Percentiles rank a stretch among this genome's conserved stretches.
Evolutionary conservation across 2,329 filamentous ascomycete species (phyloP).

Genomic region (Ceratocystis eucalypticola): DNA sequence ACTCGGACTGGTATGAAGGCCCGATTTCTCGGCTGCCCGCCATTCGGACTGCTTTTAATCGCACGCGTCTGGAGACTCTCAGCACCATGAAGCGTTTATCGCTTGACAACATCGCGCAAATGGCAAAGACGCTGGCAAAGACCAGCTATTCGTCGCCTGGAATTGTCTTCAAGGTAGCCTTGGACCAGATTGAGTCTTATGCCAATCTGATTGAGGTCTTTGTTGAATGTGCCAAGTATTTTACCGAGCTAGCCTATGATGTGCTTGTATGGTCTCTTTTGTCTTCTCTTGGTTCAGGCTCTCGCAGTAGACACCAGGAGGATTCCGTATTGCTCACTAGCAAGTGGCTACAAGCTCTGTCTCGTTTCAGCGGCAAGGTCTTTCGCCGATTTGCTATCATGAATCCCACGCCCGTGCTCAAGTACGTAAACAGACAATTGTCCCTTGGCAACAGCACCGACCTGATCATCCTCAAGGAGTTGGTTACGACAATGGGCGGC

Average conservation of each 20-base stretch:
- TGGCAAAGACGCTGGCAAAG: constrained; percentile 81
- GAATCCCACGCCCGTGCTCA: constrained; percentile 70
- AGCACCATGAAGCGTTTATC: constrained; percentile 81
- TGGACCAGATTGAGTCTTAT: constrained; percentile 86
- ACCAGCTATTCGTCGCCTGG: constrained; percentile 85
- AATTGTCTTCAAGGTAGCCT: constrained; percentile 76
- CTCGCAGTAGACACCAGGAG: constrained; percentile 48
- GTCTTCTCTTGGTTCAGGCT: constrained; percentile 51
- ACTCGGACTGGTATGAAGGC: constrained; percentile 83
- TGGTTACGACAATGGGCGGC: constrained; percentile 86
- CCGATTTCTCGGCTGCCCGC: constrained; percentile 62
- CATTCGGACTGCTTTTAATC: constrained; percentile 64
- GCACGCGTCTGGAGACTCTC: constrained; percentile 64
- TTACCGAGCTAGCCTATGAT: constrained; percentile 84
- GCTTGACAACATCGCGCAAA: constrained; percentile 69
- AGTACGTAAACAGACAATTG: constrained; percentile 80
- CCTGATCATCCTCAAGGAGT: constrained; percentile 77
- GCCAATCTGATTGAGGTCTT: constrained; percentile 90
- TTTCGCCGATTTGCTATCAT: constrained; percentile 77
- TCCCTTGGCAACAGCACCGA: constrained; percentile 74
- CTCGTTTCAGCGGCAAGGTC: constrained; percentile 79
- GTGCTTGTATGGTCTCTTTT: constrained; percentile 86
- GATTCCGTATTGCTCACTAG: constrained; percentile 62
- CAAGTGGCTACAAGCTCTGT: constrained; percentile 79
- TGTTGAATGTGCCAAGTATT: constrained; percentile 87